These are phyloP conservation scores for Globisporangium orthogonon DNA, from an alignment of 352 stramenopile genomes.

Conservation along the genomic window DNA sequence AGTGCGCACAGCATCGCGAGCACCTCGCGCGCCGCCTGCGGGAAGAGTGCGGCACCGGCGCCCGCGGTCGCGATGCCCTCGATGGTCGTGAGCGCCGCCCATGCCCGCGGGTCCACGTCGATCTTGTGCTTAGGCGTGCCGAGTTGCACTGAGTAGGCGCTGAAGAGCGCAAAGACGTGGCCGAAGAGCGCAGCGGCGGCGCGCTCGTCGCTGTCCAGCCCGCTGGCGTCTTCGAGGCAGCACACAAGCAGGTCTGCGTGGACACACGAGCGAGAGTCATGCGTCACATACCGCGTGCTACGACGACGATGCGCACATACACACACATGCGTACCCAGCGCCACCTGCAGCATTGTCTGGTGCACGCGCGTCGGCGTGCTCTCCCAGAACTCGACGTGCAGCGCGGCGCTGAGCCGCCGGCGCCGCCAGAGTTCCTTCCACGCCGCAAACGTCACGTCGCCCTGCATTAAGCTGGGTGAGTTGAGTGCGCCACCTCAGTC, in stretches of 20 bases:
- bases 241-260: slow-evolving; percentile 29
- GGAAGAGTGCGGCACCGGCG: slow-evolving; percentile 15
- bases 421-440: slow-evolving; percentile 51
- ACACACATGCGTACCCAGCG: slow-evolving; percentile 22
- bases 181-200: slow-evolving; percentile 21
- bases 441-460: slow-evolving; percentile 22
- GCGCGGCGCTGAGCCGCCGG: slow-evolving; percentile 39
- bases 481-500: not conserved
- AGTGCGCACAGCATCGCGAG: slow-evolving; percentile 42
- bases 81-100: slow-evolving; percentile 35
- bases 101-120: slow-evolving; percentile 36
- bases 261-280: not conserved
- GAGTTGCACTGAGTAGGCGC: slow-evolving; percentile 54
- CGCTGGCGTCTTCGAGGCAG: slow-evolving; percentile 18
- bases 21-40: slow-evolving; percentile 25
- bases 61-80: slow-evolving; percentile 22
- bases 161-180: slow-evolving; percentile 55
- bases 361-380: slow-evolving; percentile 49
- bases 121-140: slow-evolving; percentile 58
- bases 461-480: slow-evolving; percentile 9
- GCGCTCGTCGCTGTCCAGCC: not conserved
- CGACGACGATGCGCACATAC: too few relatives aligned
- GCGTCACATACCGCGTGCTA: too few relatives aligned
- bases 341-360: slow-evolving; percentile 48
- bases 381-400: slow-evolving; percentile 77